Evolutionary conservation across 2,329 filamentous ascomycete species (phyloP).

Genomic region (Aspergillus cejpii): DNA sequence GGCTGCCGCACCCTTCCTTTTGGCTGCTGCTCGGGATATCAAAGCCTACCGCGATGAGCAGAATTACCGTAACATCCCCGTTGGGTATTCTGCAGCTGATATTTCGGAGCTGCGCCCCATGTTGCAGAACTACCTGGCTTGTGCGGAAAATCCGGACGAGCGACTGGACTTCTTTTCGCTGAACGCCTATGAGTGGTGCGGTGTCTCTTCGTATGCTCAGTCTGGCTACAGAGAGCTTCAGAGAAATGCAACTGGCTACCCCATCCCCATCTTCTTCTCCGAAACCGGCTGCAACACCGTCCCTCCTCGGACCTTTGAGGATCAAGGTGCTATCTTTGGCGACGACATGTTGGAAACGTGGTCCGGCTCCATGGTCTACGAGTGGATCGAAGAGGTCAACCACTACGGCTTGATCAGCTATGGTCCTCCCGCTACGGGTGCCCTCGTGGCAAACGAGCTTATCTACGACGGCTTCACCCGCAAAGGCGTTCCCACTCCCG

Average conservation of each 20-base stretch:
- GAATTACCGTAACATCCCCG: conserved; percentile 70
- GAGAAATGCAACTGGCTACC: conserved; percentile 60
- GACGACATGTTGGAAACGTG: conserved; percentile 61
- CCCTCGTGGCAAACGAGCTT: conserved; percentile 49
- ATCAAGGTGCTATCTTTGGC: conserved; percentile 72
- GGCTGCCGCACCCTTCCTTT: conserved; percentile 71
- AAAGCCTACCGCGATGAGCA: conserved; percentile 72
- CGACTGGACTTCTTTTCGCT: conserved; percentile 76
- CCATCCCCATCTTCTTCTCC: conserved; percentile 82
- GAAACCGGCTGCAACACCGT: conserved; percentile 73
- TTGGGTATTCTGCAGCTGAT: conserved; percentile 83
- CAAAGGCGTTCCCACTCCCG: conserved; percentile 65
- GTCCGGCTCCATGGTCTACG: conserved; percentile 78
- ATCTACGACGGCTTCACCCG: conserved; percentile 62
- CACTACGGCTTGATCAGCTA: conserved; percentile 77
- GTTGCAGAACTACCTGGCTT: conserved; percentile 69
- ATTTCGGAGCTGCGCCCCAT: conserved; percentile 63
- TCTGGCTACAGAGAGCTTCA: conserved; percentile 68
- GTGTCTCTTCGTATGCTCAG: conserved; percentile 47
- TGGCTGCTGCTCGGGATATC: conserved; percentile 72
- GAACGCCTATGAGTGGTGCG: conserved; percentile 81
- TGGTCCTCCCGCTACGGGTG: conserved; percentile 52
- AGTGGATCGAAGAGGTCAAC: conserved; percentile 83
- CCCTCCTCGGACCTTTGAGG: conserved; percentile 41
- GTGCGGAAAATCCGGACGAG: conserved; percentile 60